phyloP scores from a whole-genome alignment of 2,329 filamentous ascomycete species.

The Pseudocercospora macadamiae region DNA sequence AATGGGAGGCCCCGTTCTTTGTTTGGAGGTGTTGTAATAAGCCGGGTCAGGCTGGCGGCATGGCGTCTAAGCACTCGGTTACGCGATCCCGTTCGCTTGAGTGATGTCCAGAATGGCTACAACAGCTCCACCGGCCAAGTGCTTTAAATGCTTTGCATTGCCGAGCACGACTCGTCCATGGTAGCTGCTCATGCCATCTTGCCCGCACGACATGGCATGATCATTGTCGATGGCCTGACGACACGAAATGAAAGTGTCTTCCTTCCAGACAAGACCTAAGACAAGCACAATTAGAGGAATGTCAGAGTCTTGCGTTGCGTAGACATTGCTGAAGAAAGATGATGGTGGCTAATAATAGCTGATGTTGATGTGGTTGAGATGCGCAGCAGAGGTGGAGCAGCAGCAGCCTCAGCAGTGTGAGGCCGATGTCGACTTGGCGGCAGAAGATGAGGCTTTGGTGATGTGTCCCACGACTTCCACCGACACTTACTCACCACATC shows the following conservation, averaged over 20 bases:
- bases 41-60: not conserved
- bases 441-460: not conserved
- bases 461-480: not conserved
- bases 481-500: no score
- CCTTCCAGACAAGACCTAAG: not conserved
- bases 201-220: not conserved
- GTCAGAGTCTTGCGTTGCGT: not conserved
- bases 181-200: not conserved
- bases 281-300: not conserved
- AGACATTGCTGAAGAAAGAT: not conserved
- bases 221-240: not conserved
- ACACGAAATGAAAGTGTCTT: not conserved
- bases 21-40: not conserved
- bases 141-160: not conserved
- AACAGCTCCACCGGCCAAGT: not conserved
- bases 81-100: not conserved
- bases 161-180: not conserved
- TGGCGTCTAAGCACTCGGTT: not conserved
- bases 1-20: not conserved
- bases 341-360: not conserved
- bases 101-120: not conserved
- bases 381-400: not conserved
- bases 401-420: no score
- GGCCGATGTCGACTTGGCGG: no score
- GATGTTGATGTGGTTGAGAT: not conserved